Evolutionary conservation across 257 asterid species (phyloP), one percentile per base, ranked within the genome.

Genomic region (Ajuga chamaepitys): DNA sequence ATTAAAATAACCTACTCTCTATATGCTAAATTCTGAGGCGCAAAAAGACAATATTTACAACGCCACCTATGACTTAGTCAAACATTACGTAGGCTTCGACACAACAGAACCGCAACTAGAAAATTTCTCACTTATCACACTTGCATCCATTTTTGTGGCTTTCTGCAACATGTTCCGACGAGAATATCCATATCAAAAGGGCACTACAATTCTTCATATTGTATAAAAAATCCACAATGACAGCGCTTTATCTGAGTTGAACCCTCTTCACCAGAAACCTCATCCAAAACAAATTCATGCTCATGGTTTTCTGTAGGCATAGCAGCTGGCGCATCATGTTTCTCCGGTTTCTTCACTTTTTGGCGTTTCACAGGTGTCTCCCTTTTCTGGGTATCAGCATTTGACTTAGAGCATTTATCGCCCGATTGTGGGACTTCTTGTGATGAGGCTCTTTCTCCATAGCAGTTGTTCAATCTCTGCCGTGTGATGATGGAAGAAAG

Each of bases 401-500:
- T 70, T 59, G 72, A 40, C 10, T 52, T 41, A 18, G 50, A 17
- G 67, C 62, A 28, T 62, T 76, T 59, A 11, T 70, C 68, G 5
- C 70, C 66, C 22, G 66, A 54, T 48, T 62, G 72, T 32, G 80
- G 77, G 72, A 42, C 52, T 59, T 70, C 66, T 58, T 76, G 76
- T 22, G 83, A 77, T 35, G 66, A 21, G 8, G 71, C 64, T 28
- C 75, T 82, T 16, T 81, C 78, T 28, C 85, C 88, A 35, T 93
- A 89, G 75, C 81, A 14, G 17, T 81, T 72, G 58, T 80, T 85
- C 79, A 93, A 73, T 73, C 95, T 80, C 75, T 86, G 97, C 20
- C 95, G 82, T 13, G 95, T 93, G 46, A 86, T 64, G 30, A 93
- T 77, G 64, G 99, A 93, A 12, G 95, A 86, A 64, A 93, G 96